These are phyloP conservation scores for Boletus sp. DNA, from an alignment of 768 basidiomycete species.

Conservation along the genomic window DNA sequence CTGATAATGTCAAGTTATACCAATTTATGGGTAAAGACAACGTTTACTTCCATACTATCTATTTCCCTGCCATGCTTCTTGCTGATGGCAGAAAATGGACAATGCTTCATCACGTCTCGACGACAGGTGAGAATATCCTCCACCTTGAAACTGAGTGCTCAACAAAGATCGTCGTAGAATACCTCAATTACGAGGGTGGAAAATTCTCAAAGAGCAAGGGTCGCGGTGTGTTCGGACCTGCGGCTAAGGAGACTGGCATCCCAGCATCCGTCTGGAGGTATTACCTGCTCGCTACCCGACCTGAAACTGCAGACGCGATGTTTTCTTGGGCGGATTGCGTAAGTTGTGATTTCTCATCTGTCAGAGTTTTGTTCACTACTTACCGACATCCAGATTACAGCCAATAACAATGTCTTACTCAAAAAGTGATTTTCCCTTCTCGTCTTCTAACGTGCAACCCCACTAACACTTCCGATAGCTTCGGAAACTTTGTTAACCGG, in stretches of 20 bases:
- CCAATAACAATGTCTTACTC: constrained; percentile 89
- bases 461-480: constrained; percentile 42
- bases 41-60: constrained; percentile 97
- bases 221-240: constrained; percentile 95
- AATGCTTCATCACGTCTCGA: constrained; percentile 88
- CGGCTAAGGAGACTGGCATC: constrained; percentile 90
- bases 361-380: neutral
- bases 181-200: constrained; percentile 96
- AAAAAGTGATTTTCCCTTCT: constrained; percentile 66
- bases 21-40: constrained; percentile 99
- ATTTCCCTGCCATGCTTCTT: constrained; percentile 87
- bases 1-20: constrained; percentile 83
- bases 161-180: constrained; percentile 55
- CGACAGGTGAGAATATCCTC: constrained; percentile 67
- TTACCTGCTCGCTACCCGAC: constrained; percentile 88
- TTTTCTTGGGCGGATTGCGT: constrained; percentile 97
- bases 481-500: constrained; percentile 98
- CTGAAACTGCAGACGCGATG: constrained; percentile 92
- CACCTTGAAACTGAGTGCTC: neutral
- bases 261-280: constrained; percentile 96
- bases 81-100: constrained; percentile 94
- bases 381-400: constrained; percentile 58
- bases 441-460: neutral
- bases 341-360: constrained; percentile 27
- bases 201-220: constrained; percentile 99